Evolutionary conservation across 2,329 filamentous ascomycete species (phyloP), one percentile per base, ranked within the genome.

Genomic region (Xylariaceae sp.): DNA sequence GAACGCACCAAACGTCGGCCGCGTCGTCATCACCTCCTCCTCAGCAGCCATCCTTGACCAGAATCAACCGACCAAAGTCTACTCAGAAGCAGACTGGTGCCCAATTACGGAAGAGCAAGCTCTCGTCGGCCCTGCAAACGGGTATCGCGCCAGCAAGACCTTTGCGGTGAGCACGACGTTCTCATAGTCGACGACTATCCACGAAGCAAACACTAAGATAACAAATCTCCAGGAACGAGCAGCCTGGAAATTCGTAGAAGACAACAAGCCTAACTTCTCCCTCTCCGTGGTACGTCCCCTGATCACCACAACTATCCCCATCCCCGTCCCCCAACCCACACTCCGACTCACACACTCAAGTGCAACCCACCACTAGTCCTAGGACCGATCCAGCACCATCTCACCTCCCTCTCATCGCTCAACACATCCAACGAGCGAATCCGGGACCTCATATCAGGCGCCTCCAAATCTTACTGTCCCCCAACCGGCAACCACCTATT

Each of bases 21-120:
- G 83, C 48, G 86, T 94, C 7, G 84, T 85, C 45, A 67, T 82
- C 27, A 80, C 76, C 12, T 77, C 74, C 14, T 77, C 75, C 27
- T 78, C 78, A 58, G 76, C 75, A 15, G 69, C 75, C 49, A 71
- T 79, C 52, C 53, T 62, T 15, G 63, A 66, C 47, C 46, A 69
- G 12, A 45, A 46, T 2, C 67, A 76, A 58, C 66, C 70, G 0
- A 51, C 43, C 19, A 66, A 67, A 14, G 63, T 64, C 27, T 78
- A 71, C 54, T 67, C 60, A 42, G 78, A 71, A 60, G 63, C 54
- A 51, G 70, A 70, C 31, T 80, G 76, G 76, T 78, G 77, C 65
- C 75, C 75, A 0, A 66, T 74, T 11, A 75, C 70, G 1, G 62
- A 71, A 27, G 68, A 68, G 11, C 68, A 77, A 40, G 55, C 48